Evolutionary conservation across 2,329 filamentous ascomycete genomes (phyloP).

Genomic region (Nemania serpens): DNA sequence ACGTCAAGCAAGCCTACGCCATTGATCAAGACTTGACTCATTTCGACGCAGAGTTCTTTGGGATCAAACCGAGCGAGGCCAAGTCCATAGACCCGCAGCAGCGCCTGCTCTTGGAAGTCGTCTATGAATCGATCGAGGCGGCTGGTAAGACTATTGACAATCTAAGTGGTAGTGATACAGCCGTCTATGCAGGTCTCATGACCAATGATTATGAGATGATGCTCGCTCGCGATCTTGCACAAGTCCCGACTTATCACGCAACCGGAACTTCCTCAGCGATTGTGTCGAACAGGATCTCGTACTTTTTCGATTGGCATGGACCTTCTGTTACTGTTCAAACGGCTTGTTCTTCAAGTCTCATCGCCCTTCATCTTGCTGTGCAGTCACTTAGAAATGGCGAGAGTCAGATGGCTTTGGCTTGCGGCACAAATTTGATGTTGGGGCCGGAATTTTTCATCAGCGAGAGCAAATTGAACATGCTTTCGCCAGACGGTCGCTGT

Average conservation of each 20-base stretch:
- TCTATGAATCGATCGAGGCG: not conserved
- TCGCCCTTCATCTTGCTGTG: not conserved
- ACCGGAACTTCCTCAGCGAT: not conserved
- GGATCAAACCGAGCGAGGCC: not conserved
- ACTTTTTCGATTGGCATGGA: constrained; percentile 6
- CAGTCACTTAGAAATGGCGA: not conserved
- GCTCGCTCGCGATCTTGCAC: not conserved
- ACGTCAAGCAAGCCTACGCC: not conserved
- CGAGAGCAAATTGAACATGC: constrained; percentile 23
- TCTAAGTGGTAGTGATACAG: not conserved
- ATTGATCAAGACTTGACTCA: not conserved
- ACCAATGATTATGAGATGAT: not conserved
- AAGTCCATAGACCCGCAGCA: not conserved
- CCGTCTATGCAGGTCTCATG: not conserved
- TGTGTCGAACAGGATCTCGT: not conserved
- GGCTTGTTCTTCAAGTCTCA: not conserved
- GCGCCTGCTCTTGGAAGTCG: not conserved
- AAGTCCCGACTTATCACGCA: not conserved
- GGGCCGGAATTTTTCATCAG: not conserved
- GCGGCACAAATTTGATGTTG: not conserved
- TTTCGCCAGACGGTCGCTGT: constrained; percentile 25
- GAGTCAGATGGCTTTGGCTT: not conserved
- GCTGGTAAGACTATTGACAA: not conserved
- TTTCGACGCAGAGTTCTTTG: not conserved
- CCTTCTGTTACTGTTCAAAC: not conserved